Conservation (phyloP, 129 eudicot species). For the Lactuca saligna region DNA sequence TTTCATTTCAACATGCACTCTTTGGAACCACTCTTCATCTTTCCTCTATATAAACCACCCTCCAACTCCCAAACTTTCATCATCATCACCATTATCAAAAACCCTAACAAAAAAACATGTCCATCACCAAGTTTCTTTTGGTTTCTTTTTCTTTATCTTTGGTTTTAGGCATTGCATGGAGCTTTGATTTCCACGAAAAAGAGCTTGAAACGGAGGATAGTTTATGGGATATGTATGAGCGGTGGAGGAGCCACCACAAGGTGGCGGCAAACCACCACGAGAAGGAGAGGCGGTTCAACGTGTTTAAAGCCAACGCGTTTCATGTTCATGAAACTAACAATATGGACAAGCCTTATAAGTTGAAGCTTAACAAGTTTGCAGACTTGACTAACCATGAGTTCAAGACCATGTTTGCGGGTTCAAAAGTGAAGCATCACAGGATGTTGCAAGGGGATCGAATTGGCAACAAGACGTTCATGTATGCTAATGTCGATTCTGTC, state of each 20-base stretch:
- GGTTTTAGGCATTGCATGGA: slow-evolving; percentile 36
- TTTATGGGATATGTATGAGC: slow-evolving; percentile 71
- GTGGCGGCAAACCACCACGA: slow-evolving; percentile 58
- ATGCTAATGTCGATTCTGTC: slow-evolving; percentile 42
- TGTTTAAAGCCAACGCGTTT: slow-evolving; percentile 65
- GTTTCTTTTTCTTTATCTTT: slow-evolving; percentile 48
- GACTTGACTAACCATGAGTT: slow-evolving; percentile 91
- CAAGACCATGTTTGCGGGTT: slow-evolving; percentile 55
- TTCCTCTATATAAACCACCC: slow-evolving; percentile 36
- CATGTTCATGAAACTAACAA: slow-evolving; percentile 71
- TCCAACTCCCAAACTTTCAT: slow-evolving; percentile 30
- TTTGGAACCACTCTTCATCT: slow-evolving; percentile 8
- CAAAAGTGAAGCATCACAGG: slow-evolving; percentile 63
- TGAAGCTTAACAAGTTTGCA: slow-evolving; percentile 80
- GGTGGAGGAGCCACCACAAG: slow-evolving; percentile 89
- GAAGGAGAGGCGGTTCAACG: slow-evolving; percentile 76
- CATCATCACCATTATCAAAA: slow-evolving; percentile 26
- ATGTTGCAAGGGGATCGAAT: slow-evolving; percentile 49
- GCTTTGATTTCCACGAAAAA: slow-evolving; percentile 71
- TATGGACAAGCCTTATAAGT: slow-evolving; percentile 82
- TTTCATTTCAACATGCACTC: slow-evolving; percentile 33
- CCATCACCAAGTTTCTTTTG: slow-evolving; percentile 36
- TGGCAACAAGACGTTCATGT: slow-evolving; percentile 49
- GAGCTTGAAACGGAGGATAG: slow-evolving; percentile 75
- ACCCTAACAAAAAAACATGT: slow-evolving; percentile 26